Percentiles rank a stretch among this genome's conserved stretches.
Conservation (phyloP, 2,329 filamentous ascomycete species). For the Fusarium sp. region DNA sequence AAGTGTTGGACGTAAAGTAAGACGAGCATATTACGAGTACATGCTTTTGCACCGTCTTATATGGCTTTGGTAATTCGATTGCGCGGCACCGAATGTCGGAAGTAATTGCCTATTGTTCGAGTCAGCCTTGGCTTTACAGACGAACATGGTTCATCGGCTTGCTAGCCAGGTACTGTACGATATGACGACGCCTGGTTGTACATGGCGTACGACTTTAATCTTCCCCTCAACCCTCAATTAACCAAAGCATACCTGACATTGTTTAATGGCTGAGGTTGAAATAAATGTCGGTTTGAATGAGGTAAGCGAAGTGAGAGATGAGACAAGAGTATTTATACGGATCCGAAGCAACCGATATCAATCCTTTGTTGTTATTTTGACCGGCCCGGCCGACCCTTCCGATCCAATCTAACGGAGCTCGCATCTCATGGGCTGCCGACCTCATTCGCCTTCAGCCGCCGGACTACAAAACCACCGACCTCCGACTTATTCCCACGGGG, state of each 20-base stretch:
- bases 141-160: slow-evolving; percentile 4
- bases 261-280: background rate
- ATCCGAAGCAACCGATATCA: slow-evolving; percentile 12
- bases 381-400: slow-evolving; percentile 20
- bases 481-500: slow-evolving; percentile 6
- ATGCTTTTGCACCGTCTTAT: background rate
- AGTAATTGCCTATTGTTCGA: slow-evolving; percentile 20
- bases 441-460: slow-evolving; percentile 17
- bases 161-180: slow-evolving; percentile 24
- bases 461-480: slow-evolving; percentile 23
- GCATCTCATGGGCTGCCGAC: slow-evolving; percentile 4
- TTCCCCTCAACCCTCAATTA: background rate
- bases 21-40: slow-evolving; percentile 8
- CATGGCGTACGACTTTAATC: slow-evolving; percentile 13
- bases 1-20: background rate
- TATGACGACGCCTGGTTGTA: slow-evolving; percentile 29
- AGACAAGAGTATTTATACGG: background rate
- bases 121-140: slow-evolving; percentile 22
- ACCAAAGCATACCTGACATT: background rate
- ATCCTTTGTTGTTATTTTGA: background rate
- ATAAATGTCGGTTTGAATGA: background rate
- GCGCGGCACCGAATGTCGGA: slow-evolving; percentile 21
- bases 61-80: slow-evolving; percentile 3
- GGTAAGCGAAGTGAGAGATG: background rate
- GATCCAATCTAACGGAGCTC: slow-evolving; percentile 18